Evolutionary conservation across 768 basidiomycete genomes (phyloP).

Genomic region (Pisolithus albus): DNA sequence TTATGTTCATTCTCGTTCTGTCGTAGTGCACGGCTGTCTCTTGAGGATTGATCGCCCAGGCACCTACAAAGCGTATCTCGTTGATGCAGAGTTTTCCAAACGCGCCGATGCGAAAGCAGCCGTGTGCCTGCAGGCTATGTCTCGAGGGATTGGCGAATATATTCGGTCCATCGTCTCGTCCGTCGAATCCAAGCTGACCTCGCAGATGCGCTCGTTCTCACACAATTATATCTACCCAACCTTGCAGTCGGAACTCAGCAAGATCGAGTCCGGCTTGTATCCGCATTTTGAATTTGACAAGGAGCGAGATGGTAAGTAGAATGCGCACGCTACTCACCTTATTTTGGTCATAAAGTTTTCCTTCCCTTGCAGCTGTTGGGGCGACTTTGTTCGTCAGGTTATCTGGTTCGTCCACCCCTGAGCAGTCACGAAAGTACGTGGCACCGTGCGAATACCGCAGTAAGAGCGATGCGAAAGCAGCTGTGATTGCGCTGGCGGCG

Average conservation of each 20-base stretch:
- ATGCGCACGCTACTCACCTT: background rate
- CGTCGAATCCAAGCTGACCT: slow-evolving; percentile 41
- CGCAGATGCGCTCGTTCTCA: slow-evolving; percentile 39
- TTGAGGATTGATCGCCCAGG: slow-evolving; percentile 50
- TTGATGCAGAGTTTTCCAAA: slow-evolving; percentile 56
- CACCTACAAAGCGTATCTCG: slow-evolving; percentile 50
- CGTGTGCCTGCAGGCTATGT: slow-evolving; percentile 58
- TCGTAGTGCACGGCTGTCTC: slow-evolving; percentile 54
- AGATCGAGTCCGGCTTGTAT: slow-evolving; percentile 32
- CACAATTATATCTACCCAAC: slow-evolving; percentile 40
- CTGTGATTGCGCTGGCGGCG: slow-evolving; percentile 46
- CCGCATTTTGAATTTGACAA: slow-evolving; percentile 36
- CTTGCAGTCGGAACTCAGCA: slow-evolving; percentile 40
- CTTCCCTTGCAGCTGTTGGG: slow-evolving; percentile 41
- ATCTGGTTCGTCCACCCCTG: slow-evolving; percentile 23
- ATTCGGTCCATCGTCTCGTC: slow-evolving; percentile 40
- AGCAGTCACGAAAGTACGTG: slow-evolving; percentile 37
- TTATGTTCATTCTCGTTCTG: slow-evolving; percentile 3
- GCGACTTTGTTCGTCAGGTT: slow-evolving; percentile 42
- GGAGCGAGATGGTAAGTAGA: slow-evolving; percentile 46
- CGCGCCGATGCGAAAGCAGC: slow-evolving; percentile 65
- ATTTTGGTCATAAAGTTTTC: background rate
- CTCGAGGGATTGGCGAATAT: slow-evolving; percentile 52
- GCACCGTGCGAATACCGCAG: slow-evolving; percentile 46
- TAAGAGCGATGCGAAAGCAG: slow-evolving; percentile 57